Evolutionary conservation across 2,329 filamentous ascomycete species (phyloP).

Genomic region (Phoma sp.): DNA sequence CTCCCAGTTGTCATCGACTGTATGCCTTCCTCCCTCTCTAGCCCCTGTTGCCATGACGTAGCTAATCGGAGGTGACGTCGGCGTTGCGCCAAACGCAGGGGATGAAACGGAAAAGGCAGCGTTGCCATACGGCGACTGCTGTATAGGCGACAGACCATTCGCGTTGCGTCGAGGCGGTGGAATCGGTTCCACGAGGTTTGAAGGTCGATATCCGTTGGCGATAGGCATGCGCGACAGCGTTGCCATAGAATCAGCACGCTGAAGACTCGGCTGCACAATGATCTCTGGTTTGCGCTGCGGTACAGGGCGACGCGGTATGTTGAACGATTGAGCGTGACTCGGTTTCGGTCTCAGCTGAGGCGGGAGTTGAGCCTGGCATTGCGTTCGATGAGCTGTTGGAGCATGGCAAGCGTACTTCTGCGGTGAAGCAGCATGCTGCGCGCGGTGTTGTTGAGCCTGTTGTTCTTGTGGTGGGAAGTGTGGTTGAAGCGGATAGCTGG

Average conservation of each 20-base stretch:
- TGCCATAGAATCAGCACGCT: slow-evolving; percentile 42
- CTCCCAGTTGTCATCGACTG: slow-evolving; percentile 40
- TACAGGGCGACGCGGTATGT: slow-evolving; percentile 37
- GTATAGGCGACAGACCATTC: slow-evolving; percentile 20
- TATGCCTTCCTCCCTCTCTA: slow-evolving; percentile 17
- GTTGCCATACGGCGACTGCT: slow-evolving; percentile 34
- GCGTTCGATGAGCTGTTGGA: slow-evolving; percentile 16
- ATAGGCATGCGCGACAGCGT: slow-evolving; percentile 45
- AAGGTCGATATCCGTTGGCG: slow-evolving; percentile 39
- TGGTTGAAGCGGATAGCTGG: slow-evolving; percentile 25
- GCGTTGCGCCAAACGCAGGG: slow-evolving; percentile 34
- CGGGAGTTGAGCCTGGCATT: slow-evolving; percentile 22
- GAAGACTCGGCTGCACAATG: slow-evolving; percentile 38
- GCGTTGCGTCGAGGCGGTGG: slow-evolving; percentile 22
- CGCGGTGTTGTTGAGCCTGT: slow-evolving; percentile 19
- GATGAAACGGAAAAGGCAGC: slow-evolving; percentile 37
- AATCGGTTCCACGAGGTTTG: slow-evolving; percentile 13
- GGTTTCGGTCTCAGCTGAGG: slow-evolving; percentile 20
- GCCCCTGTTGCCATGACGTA: slow-evolving; percentile 20
- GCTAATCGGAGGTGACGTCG: slow-evolving; percentile 25
- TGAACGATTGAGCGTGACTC: slow-evolving; percentile 33
- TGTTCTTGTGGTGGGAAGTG: slow-evolving; percentile 20
- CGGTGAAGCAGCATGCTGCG: slow-evolving; percentile 20
- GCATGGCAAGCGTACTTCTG: slow-evolving; percentile 39
- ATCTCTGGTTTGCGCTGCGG: slow-evolving; percentile 32